Base-by-base conservation (phyloP, 1,139 yeast genomes). In the Geotrichum bryndzae region DNA sequence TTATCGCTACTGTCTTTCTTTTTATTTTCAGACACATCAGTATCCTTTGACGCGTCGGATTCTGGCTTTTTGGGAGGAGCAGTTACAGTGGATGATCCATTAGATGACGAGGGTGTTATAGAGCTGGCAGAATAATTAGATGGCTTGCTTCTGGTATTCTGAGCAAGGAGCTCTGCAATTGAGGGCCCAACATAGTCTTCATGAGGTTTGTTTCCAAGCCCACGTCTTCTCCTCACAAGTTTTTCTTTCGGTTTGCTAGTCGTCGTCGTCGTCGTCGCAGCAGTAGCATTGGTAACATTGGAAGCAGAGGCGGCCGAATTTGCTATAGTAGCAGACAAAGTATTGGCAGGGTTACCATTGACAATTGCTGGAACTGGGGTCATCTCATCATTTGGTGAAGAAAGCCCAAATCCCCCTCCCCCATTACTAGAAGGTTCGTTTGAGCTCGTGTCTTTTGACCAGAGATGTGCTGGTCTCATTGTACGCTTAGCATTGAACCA, bases 391-490 rank as follows among this genome's bases (percentile, higher is more conserved):
- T 29, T 46, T 3, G 58, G 58, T 15, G 58, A 55, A 15, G 45
- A 27, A 4, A 31, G 45, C 8, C 23, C 27, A 23, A 54, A 10
- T 10, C 27, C 7, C 29, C 18, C 33, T n/a, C 22, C 13, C 10
- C 48, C 18, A n/a, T 41, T 41, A 41, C 48, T 18, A 15, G 48
- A n/a, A 41, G 18, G 10, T 27, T 41, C 51, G 10, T 15, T 27
- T 8, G 13, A 27, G 15, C 29, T 48, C 15, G 38, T 33, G 29
- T 53, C 52, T 35, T 53, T 54, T 2, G 57, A 25, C 61, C 61
- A 59, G 18, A 55, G 50, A 23, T 59, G 61, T 4, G 56, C 57
- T 18, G 79, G 79, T 38, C 79, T 66, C 76, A 74, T 72, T 27
- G 66, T 64, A 52, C 68, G 67, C 63, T 76, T 73, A 45, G 69